phyloP scores from a whole-genome alignment of 768 basidiomycete species.

The Kwoniella dendrophila region DNA sequence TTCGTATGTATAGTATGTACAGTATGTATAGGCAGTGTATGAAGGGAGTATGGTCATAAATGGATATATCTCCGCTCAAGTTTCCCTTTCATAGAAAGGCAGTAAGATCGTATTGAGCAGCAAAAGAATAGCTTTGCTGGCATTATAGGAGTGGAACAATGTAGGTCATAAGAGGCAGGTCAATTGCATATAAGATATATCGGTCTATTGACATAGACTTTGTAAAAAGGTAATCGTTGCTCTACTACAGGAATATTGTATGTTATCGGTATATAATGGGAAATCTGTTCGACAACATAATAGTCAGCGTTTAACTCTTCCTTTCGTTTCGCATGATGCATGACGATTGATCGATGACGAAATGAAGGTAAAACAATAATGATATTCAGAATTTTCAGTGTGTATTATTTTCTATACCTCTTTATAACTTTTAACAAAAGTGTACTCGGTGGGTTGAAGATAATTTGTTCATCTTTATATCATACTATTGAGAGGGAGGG shows the following conservation, averaged over 20 bases:
- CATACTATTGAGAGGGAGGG: not conserved
- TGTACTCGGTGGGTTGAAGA: constrained; percentile 26
- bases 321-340: not conserved
- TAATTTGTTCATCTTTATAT: constrained; percentile 18
- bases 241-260: too few species aligned
- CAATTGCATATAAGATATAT: too few species aligned
- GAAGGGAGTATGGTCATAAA: not conserved
- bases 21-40: not conserved
- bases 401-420: constrained; percentile 23
- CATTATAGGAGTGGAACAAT: too few species aligned
- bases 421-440: constrained; percentile 11
- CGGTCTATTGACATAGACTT: too few species aligned
- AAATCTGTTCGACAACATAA: too few species aligned
- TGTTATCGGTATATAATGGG: too few species aligned
- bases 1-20: not conserved
- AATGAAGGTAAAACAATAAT: not conserved
- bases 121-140: too few species aligned
- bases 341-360: not conserved
- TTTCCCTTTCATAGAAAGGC: too few species aligned
- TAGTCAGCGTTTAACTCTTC: not conserved
- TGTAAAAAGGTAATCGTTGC: too few species aligned
- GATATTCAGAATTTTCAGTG: constrained; percentile 28
- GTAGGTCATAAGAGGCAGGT: too few species aligned
- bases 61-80: too few species aligned
- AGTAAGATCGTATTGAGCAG: too few species aligned